Percentiles rank a stretch among this genome's conserved stretches.
phyloP scores from a whole-genome alignment of 1,139 yeast genomes.

The Sugiyamaella sp. region DNA sequence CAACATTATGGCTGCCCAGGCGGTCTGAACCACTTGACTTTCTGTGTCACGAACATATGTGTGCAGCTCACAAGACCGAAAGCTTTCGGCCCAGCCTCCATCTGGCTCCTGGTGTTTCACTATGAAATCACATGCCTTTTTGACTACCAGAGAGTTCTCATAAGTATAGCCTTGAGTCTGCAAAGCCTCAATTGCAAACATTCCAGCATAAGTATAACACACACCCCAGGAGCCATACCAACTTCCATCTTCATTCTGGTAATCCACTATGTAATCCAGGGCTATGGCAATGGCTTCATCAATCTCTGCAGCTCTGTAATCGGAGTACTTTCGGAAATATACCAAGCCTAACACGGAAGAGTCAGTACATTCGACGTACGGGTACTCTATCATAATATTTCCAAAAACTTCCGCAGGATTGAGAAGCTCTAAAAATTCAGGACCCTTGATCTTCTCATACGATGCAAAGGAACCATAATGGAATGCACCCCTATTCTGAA shows the following conservation, averaged over 20 bases:
- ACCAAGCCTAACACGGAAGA: conserved; percentile 88
- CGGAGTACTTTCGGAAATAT: conserved; percentile 65
- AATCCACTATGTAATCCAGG: conserved; percentile 63
- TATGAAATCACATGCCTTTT: conserved; percentile 82
- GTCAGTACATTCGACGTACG: conserved; percentile 97
- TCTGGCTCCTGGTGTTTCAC: conserved; percentile 74
- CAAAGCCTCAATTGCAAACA: conserved; percentile 97
- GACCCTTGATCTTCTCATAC: conserved; percentile 83
- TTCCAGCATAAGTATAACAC: conserved; percentile 92
- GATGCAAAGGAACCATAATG: conserved; percentile 93
- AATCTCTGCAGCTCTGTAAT: conserved; percentile 69
- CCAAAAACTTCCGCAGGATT: conserved; percentile 99
- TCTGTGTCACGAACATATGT: conserved; percentile 66
- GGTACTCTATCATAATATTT: conserved; percentile 97
- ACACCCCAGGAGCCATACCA: conserved; percentile 99
- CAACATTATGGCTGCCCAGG: conserved; percentile 90
- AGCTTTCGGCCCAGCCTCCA: conserved; percentile 95
- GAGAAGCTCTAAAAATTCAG: conserved; percentile 70
- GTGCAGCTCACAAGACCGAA: conserved; percentile 72
- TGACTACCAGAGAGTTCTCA: conserved; percentile 61
- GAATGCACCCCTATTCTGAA: conserved; percentile 78
- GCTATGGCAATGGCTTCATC: conserved; percentile 71
- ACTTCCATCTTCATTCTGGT: conserved; percentile 81
- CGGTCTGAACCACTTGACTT: conserved; percentile 83
- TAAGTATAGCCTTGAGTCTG: conserved; percentile 68